Percentiles rank a stretch among this genome's conserved stretches.
Evolutionary conservation across 768 basidiomycete genomes (phyloP).

Genomic region (Naganishia antarctica): DNA sequence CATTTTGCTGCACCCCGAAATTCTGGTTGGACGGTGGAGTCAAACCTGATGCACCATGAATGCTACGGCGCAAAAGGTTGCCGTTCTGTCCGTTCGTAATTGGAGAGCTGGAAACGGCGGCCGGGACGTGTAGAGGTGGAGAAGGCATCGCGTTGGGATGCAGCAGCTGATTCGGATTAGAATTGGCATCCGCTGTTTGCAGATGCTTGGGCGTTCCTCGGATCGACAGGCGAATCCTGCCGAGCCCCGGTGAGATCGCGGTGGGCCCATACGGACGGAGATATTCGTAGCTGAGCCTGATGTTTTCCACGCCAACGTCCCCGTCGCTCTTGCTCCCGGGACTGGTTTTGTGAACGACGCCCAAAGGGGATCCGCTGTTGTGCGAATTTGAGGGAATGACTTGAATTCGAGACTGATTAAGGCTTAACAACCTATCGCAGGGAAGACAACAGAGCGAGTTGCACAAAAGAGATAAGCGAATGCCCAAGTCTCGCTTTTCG

Average conservation of each 20-base stretch:
- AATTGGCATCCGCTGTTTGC: not conserved
- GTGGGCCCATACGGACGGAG: slow-evolving; percentile 23
- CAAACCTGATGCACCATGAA: slow-evolving; percentile 2
- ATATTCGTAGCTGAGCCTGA: slow-evolving; percentile 17
- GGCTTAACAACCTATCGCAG: slow-evolving; percentile 8
- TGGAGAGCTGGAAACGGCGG: not conserved
- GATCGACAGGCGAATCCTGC: slow-evolving; percentile 17
- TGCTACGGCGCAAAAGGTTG: slow-evolving; percentile 8
- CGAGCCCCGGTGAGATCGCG: slow-evolving; percentile 18
- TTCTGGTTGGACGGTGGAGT: slow-evolving; percentile 4
- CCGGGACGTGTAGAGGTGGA: slow-evolving; percentile 9
- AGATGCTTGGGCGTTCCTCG: slow-evolving; percentile 19
- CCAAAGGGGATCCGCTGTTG: not conserved
- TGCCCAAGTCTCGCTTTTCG: not conserved
- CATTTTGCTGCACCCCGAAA: not conserved
- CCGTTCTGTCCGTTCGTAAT: not conserved
- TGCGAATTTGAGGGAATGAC: slow-evolving; percentile 6
- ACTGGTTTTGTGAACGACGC: slow-evolving; percentile 8
- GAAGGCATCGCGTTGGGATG: slow-evolving; percentile 21
- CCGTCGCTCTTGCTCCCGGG: slow-evolving; percentile 10
- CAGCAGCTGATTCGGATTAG: slow-evolving; percentile 9
- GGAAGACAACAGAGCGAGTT: not conserved
- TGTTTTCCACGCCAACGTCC: slow-evolving; percentile 9
- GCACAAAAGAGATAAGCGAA: not conserved
- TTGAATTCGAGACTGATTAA: slow-evolving; percentile 15